Percentiles rank a stretch among this genome's conserved stretches.
Conservation (phyloP, 371 early-diverging fungal genomes). For the Parasitella parasitica region DNA sequence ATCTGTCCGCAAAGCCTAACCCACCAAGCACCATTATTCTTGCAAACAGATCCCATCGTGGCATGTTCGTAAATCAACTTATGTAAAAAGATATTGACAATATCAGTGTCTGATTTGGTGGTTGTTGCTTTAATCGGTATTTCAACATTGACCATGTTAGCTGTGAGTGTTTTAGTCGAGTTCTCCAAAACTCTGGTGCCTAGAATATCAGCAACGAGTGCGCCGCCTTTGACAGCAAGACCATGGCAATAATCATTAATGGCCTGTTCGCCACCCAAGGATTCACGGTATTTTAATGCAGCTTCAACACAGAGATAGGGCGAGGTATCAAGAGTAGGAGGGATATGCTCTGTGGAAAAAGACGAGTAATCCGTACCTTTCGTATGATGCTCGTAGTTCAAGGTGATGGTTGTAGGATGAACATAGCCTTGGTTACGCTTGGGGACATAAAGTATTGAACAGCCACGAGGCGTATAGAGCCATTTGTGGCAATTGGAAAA, state of each 20-base stretch:
- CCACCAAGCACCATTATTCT: conserved; percentile 46
- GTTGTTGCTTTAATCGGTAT: conserved; percentile 53
- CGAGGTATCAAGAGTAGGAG: conserved; percentile 36
- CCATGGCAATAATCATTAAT: conserved; percentile 57
- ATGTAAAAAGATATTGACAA: conserved; percentile 24
- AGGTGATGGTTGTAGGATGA: conserved; percentile 53
- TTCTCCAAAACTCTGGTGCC: conserved; percentile 62
- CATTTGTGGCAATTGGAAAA: conserved; percentile 79
- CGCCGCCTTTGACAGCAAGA: conserved; percentile 60
- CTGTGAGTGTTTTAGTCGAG: conserved; percentile 41
- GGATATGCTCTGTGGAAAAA: conserved; percentile 23
- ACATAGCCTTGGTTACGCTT: conserved; percentile 52
- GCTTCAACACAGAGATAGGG: conserved; percentile 46
- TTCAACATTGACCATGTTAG: conserved; percentile 62
- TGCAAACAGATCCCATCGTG: conserved; percentile 42
- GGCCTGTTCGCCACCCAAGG: conserved; percentile 55
- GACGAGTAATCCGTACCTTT: conserved; percentile 31
- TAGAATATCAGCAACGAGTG: conserved; percentile 55
- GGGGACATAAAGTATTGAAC: conserved; percentile 61
- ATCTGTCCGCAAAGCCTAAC: conserved; percentile 64
- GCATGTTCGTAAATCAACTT: conserved; percentile 41
- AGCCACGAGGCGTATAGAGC: conserved; percentile 63
- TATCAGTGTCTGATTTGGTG: conserved; percentile 31
- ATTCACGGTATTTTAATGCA: conserved; percentile 53
- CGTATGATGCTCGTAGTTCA: conserved; percentile 34